These are phyloP conservation scores for Fagus crenata DNA, from an alignment of 306 rosid genomes.

Conservation along the genomic window DNA sequence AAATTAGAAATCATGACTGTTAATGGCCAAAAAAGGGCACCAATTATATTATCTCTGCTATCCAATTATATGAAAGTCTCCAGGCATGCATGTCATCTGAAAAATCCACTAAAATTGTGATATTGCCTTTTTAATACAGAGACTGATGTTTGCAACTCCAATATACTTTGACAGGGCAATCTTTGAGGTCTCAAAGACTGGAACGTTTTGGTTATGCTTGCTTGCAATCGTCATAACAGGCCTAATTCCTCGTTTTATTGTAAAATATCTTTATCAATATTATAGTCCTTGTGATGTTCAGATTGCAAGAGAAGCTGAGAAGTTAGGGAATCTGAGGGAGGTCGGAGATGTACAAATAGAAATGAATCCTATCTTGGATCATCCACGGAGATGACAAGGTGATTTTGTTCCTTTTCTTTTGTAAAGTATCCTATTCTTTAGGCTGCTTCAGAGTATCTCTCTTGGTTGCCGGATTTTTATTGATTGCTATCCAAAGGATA, in stretches of 20 bases:
- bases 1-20: neutral
- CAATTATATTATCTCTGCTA: neutral
- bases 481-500: slow-evolving; percentile 70
- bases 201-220: slow-evolving; percentile 70
- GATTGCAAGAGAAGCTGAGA: slow-evolving; percentile 81
- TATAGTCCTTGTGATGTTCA: slow-evolving; percentile 72
- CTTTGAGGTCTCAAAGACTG: slow-evolving; percentile 40
- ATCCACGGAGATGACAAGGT: slow-evolving; percentile 40
- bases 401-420: slow-evolving; percentile 34
- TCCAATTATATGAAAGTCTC: neutral
- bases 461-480: slow-evolving; percentile 46
- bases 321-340: slow-evolving; percentile 37
- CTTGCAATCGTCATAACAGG: slow-evolving; percentile 56
- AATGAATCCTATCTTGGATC: slow-evolving; percentile 58
- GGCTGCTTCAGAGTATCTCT: slow-evolving; percentile 54
- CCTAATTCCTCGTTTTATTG: slow-evolving; percentile 63
- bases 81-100: neutral
- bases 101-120: neutral
- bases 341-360: slow-evolving; percentile 63
- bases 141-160: slow-evolving; percentile 28
- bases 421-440: slow-evolving; percentile 66
- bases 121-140: neutral
- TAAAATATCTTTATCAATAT: slow-evolving; percentile 55
- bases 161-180: slow-evolving; percentile 67
- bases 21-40: neutral